Base-by-base conservation (phyloP, 2,329 filamentous ascomycete species). In the Plenodomus tracheiphilus region DNA sequence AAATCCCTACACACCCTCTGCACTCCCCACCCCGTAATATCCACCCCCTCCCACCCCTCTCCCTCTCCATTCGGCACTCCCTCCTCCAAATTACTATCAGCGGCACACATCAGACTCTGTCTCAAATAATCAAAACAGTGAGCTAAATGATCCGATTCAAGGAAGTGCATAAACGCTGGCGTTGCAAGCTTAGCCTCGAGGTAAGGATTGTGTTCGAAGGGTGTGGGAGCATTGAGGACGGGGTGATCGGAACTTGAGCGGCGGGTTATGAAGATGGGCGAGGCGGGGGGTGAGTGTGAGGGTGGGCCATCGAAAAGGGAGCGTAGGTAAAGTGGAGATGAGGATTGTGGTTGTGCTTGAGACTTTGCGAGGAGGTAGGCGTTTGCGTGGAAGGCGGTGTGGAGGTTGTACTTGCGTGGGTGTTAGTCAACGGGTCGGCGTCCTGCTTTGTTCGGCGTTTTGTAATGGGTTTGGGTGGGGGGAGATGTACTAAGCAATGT, bases 61-160 rank as follows among this genome's bases (percentile, higher is more conserved):
- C 40, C 35, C 32, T 49, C 49, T 1, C 37, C 52, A 3, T 49
- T 52, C 17, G 47, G 9, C 4, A 5, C 36, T 6, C 20, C 16
- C 19, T 46, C 42, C 28, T 54, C 62, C 15, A 67, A 20, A 16
- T 59, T 67, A 22, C 54, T 60, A 42, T 67, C 64, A 2, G 59
- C 62, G 25, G 56, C 53, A 34, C 64, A 67, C 47, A 56, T 64
- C 22, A 67, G 56, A 1, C 56, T 58, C 20, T 67, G 61, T 2
- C 64, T 37, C 3, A 67, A 36, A 40, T 65, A 67, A 17, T 64
- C 59, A 42, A 67, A 65, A 40, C 64, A 67, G 34, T 67, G 62
- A 6, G 19, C 25, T 9, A 47, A 22, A 7, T 54, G 52, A 0
- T 32, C 39, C 2, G 36, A 13, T 3, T 39, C 20, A 10, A 49